phyloP scores from a whole-genome alignment of 208 protist genomes.

The Trypanosoma conorhini region DNA sequence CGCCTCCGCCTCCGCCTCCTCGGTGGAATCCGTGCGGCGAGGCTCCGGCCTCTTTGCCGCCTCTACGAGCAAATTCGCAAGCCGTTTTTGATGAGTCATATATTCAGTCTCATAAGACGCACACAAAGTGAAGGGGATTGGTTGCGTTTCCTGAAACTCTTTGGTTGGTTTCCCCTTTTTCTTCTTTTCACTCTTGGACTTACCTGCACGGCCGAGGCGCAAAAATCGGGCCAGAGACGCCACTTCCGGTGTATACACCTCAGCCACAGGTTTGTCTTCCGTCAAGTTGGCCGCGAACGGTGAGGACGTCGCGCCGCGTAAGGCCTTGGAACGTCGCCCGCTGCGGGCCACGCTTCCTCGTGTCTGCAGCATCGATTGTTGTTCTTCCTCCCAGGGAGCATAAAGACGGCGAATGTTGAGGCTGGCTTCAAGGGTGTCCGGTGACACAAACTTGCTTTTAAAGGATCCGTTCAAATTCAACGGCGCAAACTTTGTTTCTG shows the following conservation, averaged over 20 bases:
- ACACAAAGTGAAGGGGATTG: background rate
- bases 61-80: background rate
- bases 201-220: background rate
- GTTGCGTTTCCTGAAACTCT: background rate
- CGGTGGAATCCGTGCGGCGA: background rate
- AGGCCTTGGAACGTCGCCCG: background rate
- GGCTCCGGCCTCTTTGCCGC: background rate
- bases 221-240: background rate
- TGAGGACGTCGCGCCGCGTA: background rate
- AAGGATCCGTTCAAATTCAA: background rate
- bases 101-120: background rate
- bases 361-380: no score
- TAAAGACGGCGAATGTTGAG: slow-evolving; percentile 3
- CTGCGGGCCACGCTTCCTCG: background rate
- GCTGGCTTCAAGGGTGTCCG: background rate
- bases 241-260: background rate
- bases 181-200: background rate
- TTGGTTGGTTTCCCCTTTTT: background rate
- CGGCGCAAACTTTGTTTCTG: background rate
- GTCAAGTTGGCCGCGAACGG: background rate
- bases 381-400: background rate
- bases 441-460: background rate
- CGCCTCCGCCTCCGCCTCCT: background rate
- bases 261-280: background rate
- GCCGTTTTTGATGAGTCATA: background rate